phyloP scores from a whole-genome alignment of 306 rosid species.

The Prinsepia uniflora region DNA sequence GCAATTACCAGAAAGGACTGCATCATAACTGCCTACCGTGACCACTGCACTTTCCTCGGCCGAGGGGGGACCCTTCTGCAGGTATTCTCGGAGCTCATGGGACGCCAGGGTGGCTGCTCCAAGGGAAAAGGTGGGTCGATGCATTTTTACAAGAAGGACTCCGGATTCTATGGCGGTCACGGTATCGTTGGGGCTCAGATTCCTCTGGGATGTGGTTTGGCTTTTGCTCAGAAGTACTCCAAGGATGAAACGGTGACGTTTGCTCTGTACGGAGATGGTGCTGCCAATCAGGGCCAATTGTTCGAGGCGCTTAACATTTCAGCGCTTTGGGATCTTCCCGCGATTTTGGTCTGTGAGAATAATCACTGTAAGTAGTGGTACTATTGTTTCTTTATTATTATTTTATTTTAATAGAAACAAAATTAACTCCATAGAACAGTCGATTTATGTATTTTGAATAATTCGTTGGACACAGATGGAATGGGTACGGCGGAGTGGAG shows the following conservation, averaged over 20 bases:
- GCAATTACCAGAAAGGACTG: conserved; percentile 59
- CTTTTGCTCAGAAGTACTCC: conserved; percentile 75
- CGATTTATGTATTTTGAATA: background rate
- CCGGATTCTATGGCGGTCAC: conserved; percentile 80
- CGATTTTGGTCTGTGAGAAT: conserved; percentile 93
- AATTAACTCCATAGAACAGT: background rate
- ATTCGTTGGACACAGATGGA: conserved; percentile 52
- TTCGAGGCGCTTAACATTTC: conserved; percentile 89
- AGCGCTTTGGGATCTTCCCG: conserved; percentile 95
- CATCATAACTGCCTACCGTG: conserved; percentile 80
- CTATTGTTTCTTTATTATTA: background rate
- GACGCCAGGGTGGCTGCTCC: conserved; percentile 67
- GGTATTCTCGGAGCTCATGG: conserved; percentile 75
- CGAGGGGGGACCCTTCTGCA: conserved; percentile 73
- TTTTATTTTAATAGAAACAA: background rate
- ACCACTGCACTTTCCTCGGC: conserved; percentile 71
- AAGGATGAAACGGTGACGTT: conserved; percentile 78
- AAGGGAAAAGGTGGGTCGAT: conserved; percentile 91
- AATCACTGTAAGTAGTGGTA: conserved; percentile 69
- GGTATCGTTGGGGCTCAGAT: conserved; percentile 97
- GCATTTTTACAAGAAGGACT: conserved; percentile 80
- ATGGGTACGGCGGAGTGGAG: conserved; percentile 99
- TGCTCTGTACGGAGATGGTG: conserved; percentile 84
- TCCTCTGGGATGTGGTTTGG: conserved; percentile 81
- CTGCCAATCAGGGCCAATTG: conserved; percentile 92